These are phyloP conservation scores for Boletus smithii DNA, from an alignment of 1,284 basidiomycete species.

Conservation along the genomic window DNA sequence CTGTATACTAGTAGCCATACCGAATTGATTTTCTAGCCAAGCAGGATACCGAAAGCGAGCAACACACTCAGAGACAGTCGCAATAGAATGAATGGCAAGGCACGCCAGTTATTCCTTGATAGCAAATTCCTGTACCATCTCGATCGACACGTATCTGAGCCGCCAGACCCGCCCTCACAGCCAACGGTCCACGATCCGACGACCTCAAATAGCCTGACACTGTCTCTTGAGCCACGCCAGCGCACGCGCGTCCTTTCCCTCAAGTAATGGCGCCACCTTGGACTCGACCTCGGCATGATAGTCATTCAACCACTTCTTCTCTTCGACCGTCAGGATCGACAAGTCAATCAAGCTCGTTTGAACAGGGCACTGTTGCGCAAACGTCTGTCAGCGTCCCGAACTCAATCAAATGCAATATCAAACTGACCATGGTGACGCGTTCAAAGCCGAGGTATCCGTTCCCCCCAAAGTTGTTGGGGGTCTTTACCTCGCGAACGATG, in stretches of 20 bases:
- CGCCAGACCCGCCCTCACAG: too few relatives aligned
- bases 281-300: constrained; percentile 80
- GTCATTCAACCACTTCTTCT: constrained; percentile 79
- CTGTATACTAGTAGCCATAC: too few relatives aligned
- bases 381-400: constrained; percentile 6
- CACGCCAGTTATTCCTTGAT: neutral
- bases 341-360: constrained; percentile 80
- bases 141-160: constrained; percentile 1
- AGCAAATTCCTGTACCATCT: neutral
- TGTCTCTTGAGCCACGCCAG: constrained; percentile 78
- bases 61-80: neutral
- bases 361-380: constrained; percentile 66
- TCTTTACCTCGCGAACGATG: constrained; percentile 68
- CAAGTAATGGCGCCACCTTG: constrained; percentile 76
- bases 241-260: constrained; percentile 65
- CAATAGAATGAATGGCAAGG: neutral
- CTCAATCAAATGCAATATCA: constrained; percentile 16
- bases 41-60: too few relatives aligned
- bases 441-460: constrained; percentile 85
- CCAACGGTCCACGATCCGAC: too few relatives aligned
- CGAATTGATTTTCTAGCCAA: too few relatives aligned
- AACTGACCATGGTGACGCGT: constrained; percentile 72
- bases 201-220: constrained; percentile 33
- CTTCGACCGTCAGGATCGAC: constrained; percentile 59
- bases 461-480: constrained; percentile 84